Evolutionary conservation across 768 basidiomycete genomes (phyloP).

Genomic region (Amanita exitialis): DNA sequence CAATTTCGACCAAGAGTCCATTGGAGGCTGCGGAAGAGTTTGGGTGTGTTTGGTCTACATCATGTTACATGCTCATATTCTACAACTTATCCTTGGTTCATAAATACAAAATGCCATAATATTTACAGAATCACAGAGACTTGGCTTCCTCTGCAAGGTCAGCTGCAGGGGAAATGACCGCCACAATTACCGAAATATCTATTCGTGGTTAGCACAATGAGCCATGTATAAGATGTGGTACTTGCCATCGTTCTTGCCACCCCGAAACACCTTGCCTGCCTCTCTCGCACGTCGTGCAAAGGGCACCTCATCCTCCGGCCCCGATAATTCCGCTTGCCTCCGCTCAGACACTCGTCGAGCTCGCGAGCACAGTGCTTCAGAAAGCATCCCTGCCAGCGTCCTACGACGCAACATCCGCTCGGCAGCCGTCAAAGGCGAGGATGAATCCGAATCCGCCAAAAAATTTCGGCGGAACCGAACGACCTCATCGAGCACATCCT

Average conservation of each 20-base stretch:
- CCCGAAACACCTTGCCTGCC: conserved; percentile 58
- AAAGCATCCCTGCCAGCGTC: conserved; percentile 59
- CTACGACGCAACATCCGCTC: conserved; percentile 29
- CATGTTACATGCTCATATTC: neutral
- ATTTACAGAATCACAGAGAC: neutral
- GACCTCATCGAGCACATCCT: conserved; percentile 79
- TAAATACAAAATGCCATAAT: neutral
- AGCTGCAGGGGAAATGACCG: conserved; percentile 21
- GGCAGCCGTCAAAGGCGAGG: conserved; percentile 1
- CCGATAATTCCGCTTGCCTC: neutral
- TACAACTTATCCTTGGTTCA: neutral
- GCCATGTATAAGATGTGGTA: neutral
- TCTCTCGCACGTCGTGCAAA: conserved; percentile 77
- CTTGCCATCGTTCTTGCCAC: conserved; percentile 81
- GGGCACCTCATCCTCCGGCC: conserved; percentile 48
- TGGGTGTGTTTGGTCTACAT: neutral
- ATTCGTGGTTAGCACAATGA: neutral
- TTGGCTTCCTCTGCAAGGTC: conserved; percentile 1
- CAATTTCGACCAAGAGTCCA: conserved; percentile 63
- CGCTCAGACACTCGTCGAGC: conserved; percentile 62
- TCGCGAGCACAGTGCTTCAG: conserved; percentile 73
- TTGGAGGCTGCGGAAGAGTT: conserved; percentile 11
- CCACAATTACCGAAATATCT: conserved; percentile 31
- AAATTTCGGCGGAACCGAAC: conserved; percentile 34
- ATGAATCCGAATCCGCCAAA: neutral